Conservation (phyloP, 768 basidiomycete species). For the Pleurotus ostreatus region DNA sequence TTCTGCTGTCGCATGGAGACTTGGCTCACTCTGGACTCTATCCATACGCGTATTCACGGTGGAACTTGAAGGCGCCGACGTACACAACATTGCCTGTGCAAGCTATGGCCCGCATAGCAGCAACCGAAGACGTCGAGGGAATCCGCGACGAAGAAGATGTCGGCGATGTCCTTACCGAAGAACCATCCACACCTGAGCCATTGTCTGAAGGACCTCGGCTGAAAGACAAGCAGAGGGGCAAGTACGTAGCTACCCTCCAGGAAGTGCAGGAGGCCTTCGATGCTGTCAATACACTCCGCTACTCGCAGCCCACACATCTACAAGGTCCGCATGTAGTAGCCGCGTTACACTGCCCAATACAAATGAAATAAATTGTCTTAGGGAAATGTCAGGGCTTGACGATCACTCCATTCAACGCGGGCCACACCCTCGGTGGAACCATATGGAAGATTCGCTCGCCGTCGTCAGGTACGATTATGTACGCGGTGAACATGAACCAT, state of each 20-base stretch:
- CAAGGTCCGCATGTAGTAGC: conserved; percentile 55
- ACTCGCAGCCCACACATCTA: conserved; percentile 93
- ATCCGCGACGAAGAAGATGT: conserved; percentile 74
- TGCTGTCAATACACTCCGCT: conserved; percentile 85
- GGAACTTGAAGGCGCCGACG: conserved; percentile 85
- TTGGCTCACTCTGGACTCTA: conserved; percentile 88
- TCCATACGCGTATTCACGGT: conserved; percentile 84
- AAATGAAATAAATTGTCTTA: conserved; percentile 19
- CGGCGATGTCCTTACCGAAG: conserved; percentile 32
- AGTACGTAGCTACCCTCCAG: conserved; percentile 71
- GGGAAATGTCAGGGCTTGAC: conserved; percentile 91
- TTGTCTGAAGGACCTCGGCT: conserved; percentile 21
- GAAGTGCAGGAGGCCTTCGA: conserved; percentile 95
- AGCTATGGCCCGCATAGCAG: conserved; percentile 91
- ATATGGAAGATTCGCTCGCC: conserved; percentile 99
- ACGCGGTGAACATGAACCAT: conserved; percentile 94
- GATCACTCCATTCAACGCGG: conserved; percentile 92
- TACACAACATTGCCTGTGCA: conserved; percentile 95
- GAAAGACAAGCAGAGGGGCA: conserved; percentile 34
- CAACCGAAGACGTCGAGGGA: conserved; percentile 83
- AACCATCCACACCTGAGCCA: conserved; percentile 21
- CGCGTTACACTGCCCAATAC: conserved; percentile 3
- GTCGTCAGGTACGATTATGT: conserved; percentile 91
- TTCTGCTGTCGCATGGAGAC: conserved; percentile 93
- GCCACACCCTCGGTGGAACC: conserved; percentile 93